These are phyloP conservation scores for Colletotrichum neosansevieriae DNA, from an alignment of 2,329 filamentous ascomycete genomes.

Conservation along the genomic window DNA sequence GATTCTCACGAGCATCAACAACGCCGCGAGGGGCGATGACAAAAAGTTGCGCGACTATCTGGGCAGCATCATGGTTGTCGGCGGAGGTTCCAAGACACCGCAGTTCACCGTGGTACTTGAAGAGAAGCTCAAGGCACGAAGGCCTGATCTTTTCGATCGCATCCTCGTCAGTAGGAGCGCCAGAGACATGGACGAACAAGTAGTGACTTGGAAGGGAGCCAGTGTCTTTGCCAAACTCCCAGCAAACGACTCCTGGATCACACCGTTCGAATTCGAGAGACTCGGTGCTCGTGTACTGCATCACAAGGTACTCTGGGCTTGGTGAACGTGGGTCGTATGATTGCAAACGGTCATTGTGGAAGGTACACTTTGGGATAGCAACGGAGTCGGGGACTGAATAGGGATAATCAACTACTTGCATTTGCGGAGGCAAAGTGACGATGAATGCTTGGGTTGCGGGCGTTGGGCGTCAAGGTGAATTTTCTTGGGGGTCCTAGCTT, in stretches of 20 bases:
- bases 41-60: conserved; percentile 93
- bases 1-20: conserved; percentile 88
- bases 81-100: conserved; percentile 84
- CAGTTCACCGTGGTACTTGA: conserved; percentile 87
- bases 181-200: conserved; percentile 94
- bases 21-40: conserved; percentile 89
- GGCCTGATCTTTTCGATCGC: conserved; percentile 70
- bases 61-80: conserved; percentile 90
- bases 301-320: conserved; percentile 80
- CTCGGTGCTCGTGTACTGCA: conserved; percentile 85
- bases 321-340: conserved; percentile 51
- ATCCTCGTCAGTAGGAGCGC: conserved; percentile 79
- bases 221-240: conserved; percentile 94
- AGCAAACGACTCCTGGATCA: conserved; percentile 97
- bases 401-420: conserved; percentile 12
- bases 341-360: neutral
- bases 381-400: conserved; percentile 34
- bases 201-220: conserved; percentile 98
- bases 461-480: conserved; percentile 33
- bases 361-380: conserved; percentile 26
- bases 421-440: conserved; percentile 25
- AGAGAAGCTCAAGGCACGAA: conserved; percentile 78
- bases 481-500: neutral
- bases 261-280: conserved; percentile 86
- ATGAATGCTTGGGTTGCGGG: conserved; percentile 18